Percentiles rank a stretch among this genome's conserved stretches.
Conservation (phyloP, 495 filamentous ascomycete species). For the Thozetella sp. region DNA sequence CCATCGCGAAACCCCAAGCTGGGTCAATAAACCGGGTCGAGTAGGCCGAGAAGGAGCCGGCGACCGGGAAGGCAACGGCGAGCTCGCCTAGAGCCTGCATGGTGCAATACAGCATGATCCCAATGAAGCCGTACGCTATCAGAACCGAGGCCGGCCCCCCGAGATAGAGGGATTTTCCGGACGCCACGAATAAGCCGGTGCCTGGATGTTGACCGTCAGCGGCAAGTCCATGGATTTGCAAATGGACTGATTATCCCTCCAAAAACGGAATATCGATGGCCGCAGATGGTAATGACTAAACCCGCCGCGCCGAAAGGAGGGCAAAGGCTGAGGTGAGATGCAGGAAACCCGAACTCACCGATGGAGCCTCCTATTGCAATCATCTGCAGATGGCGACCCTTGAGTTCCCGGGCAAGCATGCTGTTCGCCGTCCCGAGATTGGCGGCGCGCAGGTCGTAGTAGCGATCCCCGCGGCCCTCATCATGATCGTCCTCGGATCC, state of each 20-base stretch:
- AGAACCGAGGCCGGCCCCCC: slow-evolving; percentile 88
- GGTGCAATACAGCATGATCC: slow-evolving; percentile 88
- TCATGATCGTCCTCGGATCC: slow-evolving; percentile 3
- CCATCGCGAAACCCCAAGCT: slow-evolving; percentile 98
- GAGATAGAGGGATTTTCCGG: slow-evolving; percentile 72
- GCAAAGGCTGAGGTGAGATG: slow-evolving; percentile 4
- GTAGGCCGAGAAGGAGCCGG: slow-evolving; percentile 90
- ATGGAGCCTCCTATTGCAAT: slow-evolving; percentile 96
- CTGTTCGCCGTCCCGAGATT: slow-evolving; percentile 75
- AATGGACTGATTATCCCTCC: too few relatives aligned
- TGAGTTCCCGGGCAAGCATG: slow-evolving; percentile 73
- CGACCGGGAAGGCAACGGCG: slow-evolving; percentile 87
- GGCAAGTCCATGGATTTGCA: too few relatives aligned
- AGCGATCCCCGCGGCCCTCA: slow-evolving; percentile 40
- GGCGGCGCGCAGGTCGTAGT: slow-evolving; percentile 76
- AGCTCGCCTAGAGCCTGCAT: slow-evolving; percentile 92
- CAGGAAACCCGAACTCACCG: slow-evolving; percentile 49
- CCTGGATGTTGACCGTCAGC: slow-evolving; percentile 45
- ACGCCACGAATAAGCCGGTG: slow-evolving; percentile 89
- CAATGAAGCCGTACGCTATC: slow-evolving; percentile 81
- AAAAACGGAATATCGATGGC: too few relatives aligned
- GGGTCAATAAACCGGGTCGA: slow-evolving; percentile 92
- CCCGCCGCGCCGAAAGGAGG: too few relatives aligned
- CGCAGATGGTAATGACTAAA: too few relatives aligned
- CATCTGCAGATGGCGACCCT: slow-evolving; percentile 91